Percentiles rank a stretch among this genome's conserved stretches.
These are phyloP conservation scores for Tagetes patula DNA, from an alignment of 129 eudicot species.

Conservation along the genomic window DNA sequence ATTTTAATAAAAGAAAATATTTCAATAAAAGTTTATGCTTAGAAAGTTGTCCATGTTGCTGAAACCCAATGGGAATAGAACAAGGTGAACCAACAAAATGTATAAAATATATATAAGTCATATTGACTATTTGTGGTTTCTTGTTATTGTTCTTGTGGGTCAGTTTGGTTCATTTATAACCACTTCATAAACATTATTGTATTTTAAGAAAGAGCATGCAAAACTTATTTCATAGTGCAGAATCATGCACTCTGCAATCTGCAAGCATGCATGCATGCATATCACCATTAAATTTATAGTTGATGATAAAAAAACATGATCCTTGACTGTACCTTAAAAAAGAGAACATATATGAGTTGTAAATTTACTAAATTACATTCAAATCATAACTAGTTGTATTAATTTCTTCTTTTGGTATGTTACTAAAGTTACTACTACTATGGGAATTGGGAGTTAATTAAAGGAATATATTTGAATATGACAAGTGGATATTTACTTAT, in stretches of 20 bases:
- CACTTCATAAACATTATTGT: neutral
- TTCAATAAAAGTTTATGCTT: neutral
- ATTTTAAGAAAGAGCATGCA: neutral
- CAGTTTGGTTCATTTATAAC: neutral
- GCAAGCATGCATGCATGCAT: neutral
- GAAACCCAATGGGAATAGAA: neutral
- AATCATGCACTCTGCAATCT: conserved; percentile 6
- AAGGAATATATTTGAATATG: neutral
- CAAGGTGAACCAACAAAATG: neutral
- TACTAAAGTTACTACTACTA: neutral
- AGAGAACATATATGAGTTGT: too few relatives aligned
- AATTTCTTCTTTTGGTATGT: neutral
- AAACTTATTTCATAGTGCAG: conserved; percentile 8
- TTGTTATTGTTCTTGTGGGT: neutral
- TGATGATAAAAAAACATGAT: too few relatives aligned
- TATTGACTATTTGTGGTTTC: neutral
- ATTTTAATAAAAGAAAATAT: neutral
- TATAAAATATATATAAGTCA: neutral
- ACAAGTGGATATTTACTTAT: neutral
- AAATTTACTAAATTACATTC: too few relatives aligned
- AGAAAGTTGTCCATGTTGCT: neutral
- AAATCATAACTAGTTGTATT: neutral
- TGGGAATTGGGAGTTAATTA: neutral
- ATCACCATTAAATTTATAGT: conserved; percentile 3
- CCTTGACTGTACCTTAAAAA: too few relatives aligned